Base-by-base conservation (phyloP, 2,329 filamentous ascomycete genomes). In the Colletotrichum salicis region DNA sequence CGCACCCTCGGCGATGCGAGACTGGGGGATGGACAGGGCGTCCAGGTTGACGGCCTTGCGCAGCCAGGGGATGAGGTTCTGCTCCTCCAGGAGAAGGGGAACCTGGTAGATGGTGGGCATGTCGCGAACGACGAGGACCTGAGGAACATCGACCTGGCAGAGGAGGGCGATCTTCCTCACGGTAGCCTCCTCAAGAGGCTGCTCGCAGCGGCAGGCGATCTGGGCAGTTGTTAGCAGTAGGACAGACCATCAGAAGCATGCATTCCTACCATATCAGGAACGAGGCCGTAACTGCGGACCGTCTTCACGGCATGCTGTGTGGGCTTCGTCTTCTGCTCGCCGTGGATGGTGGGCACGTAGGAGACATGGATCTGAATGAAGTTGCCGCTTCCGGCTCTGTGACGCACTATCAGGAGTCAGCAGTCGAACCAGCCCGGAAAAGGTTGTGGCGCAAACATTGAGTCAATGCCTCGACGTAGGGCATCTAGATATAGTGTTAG, bases 281-380 rank as follows among this genome's bases (percentile, higher is more conserved):
- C 89, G 66, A 94, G 83, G 79, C 95, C 95, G 74, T 93, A 92
- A 79, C 93, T 95, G 74, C 96, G 92, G 73, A 95, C 91, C 77
- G 93, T 90, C 79, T 92, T 92, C 77, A 98, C 94, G 31, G 96
- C 94, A 77, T 94, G 91, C 82, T 99, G 96, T 0, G 96, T 99
- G 0, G 96, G 96, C 85, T 98, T 98, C 11, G 95, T 98, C 89
- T 98, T 98, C 82, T 97, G 91, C 86, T 98, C 88, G 54, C 88
- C 88, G 70, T 88, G 64, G 12, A 80, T 81, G 41, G 96, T 88
- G 1, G 95, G 96, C 41, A 98, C 92, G 77, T 95, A 94, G 5
- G 93, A 95, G 73, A 98, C 96, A 82, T 95, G 92, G 75, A 98
- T 97, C 80, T 94, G 92, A 79, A 95, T 84, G 81, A 97, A 97